Base-by-base conservation (phyloP, 78 protist species). In the Planoprotostelium fungivorum region DNA sequence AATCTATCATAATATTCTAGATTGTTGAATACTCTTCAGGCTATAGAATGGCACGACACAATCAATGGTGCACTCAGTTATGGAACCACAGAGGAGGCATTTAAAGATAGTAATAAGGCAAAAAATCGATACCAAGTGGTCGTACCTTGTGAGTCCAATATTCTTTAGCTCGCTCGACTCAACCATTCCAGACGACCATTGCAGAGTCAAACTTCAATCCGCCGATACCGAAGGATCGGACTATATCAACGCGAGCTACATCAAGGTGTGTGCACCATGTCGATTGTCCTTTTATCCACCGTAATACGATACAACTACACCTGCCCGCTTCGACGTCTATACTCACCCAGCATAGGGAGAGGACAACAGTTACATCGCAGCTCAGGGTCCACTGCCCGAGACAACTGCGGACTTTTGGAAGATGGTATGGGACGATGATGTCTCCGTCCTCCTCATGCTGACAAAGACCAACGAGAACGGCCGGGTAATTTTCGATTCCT, bases 391-490 rank as follows among this genome's bases (percentile, higher is more conserved):
- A 35, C 37, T 95, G 36, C 92, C 86, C 34, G 86, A 92, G 38
- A 94, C 97, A 16, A 39, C 95, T 35, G 63, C 28, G 10, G 97
- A 96, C 86, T 96, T 96, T 89, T 96, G 97, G 97, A 84, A 97
- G 85, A 95, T 96, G 97, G 93, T 96, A 28, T 96, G 91, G 91
- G 97, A 96, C 35, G 83, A 92, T 37, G 5, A 85, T 35, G 63
- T 83, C 86, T 10, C 38, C 5, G 87, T 93, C 38, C 73, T 96
- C 38, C 94, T 96, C n/a, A 96, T 94, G 96, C 91, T 96, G 29
- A 91, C 96, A 28, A 85, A 87, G 37, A 93, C 90, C 28, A 29
- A 36, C 31, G 95, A 93, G 83, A 89, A 90, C 34, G 92, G 94
- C 88, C 37, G 93, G 88, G 36, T 38, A 35, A 25, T 51, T 51